These are phyloP conservation scores for Penstemon davidsonii DNA, from an alignment of 257 asterid species.

Conservation along the genomic window DNA sequence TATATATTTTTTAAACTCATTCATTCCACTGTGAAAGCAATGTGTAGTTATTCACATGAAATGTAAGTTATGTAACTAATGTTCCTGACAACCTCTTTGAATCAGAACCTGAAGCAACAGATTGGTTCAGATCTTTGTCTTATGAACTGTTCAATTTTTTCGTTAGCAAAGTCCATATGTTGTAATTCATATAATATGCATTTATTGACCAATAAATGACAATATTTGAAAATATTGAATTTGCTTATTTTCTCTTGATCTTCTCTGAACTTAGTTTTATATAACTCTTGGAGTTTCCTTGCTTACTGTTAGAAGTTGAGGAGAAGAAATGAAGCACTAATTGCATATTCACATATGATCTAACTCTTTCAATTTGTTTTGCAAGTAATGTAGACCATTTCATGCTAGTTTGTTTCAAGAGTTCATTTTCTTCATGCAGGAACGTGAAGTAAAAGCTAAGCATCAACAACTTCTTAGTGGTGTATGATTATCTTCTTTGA, in stretches of 20 bases:
- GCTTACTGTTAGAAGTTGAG: background rate
- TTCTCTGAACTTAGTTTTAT: background rate
- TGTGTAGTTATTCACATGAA: background rate
- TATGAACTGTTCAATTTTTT: background rate
- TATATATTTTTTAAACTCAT: background rate
- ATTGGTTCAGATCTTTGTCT: background rate
- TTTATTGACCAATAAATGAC: background rate
- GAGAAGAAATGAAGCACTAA: background rate
- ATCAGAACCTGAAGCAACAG: background rate
- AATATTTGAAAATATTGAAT: background rate
- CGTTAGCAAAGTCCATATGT: background rate
- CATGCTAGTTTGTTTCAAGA: constrained; percentile 16
- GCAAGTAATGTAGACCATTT: background rate
- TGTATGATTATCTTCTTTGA: constrained; percentile 46
- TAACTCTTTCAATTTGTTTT: constrained; percentile 11
- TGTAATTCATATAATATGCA: background rate
- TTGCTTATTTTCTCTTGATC: background rate
- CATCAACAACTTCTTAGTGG: constrained; percentile 97
- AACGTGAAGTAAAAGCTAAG: constrained; percentile 97
- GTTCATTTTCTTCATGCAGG: constrained; percentile 51
- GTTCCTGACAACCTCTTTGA: background rate
- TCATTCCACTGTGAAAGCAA: background rate
- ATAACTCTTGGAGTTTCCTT: background rate
- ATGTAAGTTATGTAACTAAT: background rate
- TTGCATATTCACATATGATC: constrained; percentile 2